Base-by-base conservation (phyloP, 345 rosid genomes). In the Syzygium aromaticum region DNA sequence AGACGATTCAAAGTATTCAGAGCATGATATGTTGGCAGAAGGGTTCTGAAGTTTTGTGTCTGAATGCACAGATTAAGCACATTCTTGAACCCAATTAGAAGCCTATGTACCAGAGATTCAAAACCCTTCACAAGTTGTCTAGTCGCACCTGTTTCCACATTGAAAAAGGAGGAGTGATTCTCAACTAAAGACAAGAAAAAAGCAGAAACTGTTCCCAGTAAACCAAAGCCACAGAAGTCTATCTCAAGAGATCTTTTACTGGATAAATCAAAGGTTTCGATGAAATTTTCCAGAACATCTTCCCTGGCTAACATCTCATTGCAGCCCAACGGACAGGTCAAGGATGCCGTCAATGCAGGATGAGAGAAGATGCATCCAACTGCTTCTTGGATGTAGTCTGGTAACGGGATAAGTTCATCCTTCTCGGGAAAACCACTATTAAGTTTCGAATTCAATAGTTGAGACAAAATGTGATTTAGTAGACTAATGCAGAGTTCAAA, bases 401-500 rank as follows among this genome's bases (percentile, higher is more conserved):
- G 90, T 46, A 86, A 89, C 85, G 88, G 56, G 88, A 86, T 88
- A 86, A 87, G 52, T 40, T 85, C 90, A 28, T 87, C 78, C 78
- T 67, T 56, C 30, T 86, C 51, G 15, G 89, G 86, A 56, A 88
- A 86, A 86, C 86, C 90, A 84, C 90, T 89, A 88, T 89, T 87
- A 77, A 88, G 85, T 82, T 91, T 88, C 77, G 22, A 90, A 87
- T 86, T 89, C 86, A 91, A 91, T 63, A 94, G 88, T 59, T 89
- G 91, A 56, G 92, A 64, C 90, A 96, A 92, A 86, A 95, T 84
- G 83, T 92, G 89, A 89, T 93, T 92, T 38, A 92, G 89, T 89
- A 96, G 93, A 92, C 88, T 84, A 88, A 89, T 88, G 90, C 98
- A 95, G 84, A 94, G 89, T 88, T 91, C 93, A 90, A 95, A 92